Percentiles rank a stretch among this genome's conserved stretches.
These are phyloP conservation scores for Aphanomyces euteiches DNA, from an alignment of 352 stramenopile genomes.

Conservation along the genomic window DNA sequence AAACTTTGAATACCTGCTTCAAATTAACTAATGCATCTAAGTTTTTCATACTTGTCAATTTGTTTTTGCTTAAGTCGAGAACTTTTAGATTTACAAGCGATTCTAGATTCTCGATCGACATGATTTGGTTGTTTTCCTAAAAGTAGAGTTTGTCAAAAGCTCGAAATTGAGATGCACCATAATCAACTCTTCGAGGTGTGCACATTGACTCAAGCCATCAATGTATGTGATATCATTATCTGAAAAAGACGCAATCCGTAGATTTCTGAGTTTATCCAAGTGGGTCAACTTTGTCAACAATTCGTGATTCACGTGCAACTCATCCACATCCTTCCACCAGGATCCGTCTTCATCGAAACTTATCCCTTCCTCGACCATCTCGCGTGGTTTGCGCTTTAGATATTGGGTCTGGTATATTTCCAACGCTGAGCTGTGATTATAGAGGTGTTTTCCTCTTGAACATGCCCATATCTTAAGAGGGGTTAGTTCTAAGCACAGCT, in stretches of 20 bases:
- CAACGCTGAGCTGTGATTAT: not conserved
- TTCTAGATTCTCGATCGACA: slow-evolving; percentile 59
- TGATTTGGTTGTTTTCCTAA: slow-evolving; percentile 66
- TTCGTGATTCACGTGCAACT: slow-evolving; percentile 59
- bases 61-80: slow-evolving; percentile 76
- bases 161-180: slow-evolving; percentile 38
- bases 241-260: slow-evolving; percentile 56
- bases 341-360: slow-evolving; percentile 14
- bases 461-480: slow-evolving; percentile 44
- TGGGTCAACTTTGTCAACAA: slow-evolving; percentile 55
- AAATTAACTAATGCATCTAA: slow-evolving; percentile 41
- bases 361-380: not conserved
- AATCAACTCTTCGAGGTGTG: slow-evolving; percentile 65
- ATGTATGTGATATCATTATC: slow-evolving; percentile 71
- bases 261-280: slow-evolving; percentile 48
- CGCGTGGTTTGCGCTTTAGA: not conserved
- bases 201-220: slow-evolving; percentile 49
- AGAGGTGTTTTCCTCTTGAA: slow-evolving; percentile 12
- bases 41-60: slow-evolving; percentile 55
- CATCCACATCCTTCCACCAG: slow-evolving; percentile 56
- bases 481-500: slow-evolving; percentile 50
- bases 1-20: slow-evolving; percentile 19
- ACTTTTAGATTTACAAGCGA: slow-evolving; percentile 58
- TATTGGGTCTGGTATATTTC: not conserved
- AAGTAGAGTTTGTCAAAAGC: not conserved